Percentiles rank a stretch among this genome's conserved stretches.
Conservation (phyloP, 192 early-diverging fungal species). For the Mortierella antarctica region DNA sequence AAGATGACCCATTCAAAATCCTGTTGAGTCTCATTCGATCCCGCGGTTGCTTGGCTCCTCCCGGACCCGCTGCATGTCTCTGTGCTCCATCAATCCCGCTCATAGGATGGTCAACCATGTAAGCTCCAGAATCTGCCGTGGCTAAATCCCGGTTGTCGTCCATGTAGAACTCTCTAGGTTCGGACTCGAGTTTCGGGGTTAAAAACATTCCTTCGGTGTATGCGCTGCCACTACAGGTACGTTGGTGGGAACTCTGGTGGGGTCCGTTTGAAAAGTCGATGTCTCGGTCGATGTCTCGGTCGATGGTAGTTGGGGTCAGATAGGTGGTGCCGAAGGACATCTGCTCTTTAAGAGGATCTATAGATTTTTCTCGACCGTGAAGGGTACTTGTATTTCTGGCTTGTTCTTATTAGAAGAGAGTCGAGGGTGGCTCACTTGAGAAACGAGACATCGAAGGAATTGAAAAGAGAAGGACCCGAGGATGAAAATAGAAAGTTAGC, state of each 20-base stretch:
- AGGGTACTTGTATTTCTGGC: too few relatives aligned
- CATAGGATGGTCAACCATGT: slow-evolving; percentile 34
- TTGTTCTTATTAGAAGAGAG: too few relatives aligned
- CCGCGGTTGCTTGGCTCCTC: slow-evolving; percentile 32
- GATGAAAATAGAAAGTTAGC: too few relatives aligned
- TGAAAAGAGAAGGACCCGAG: too few relatives aligned
- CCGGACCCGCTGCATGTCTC: slow-evolving; percentile 6
- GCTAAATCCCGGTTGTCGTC: slow-evolving; percentile 31
- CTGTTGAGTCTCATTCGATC: slow-evolving; percentile 45
- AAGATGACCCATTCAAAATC: slow-evolving; percentile 28
- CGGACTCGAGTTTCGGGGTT: slow-evolving; percentile 37
- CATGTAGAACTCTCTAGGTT: slow-evolving; percentile 36
- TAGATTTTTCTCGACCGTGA: too few relatives aligned
- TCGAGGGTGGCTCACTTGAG: too few relatives aligned
- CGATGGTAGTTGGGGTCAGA: slow-evolving; percentile 35
- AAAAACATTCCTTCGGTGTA: slow-evolving; percentile 36
- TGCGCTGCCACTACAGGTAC: slow-evolving; percentile 25
- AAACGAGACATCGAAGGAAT: too few relatives aligned
- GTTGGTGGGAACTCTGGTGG: slow-evolving; percentile 21
- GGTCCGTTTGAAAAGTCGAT: slow-evolving; percentile 22
- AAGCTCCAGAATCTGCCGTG: slow-evolving; percentile 18
- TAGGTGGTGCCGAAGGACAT: slow-evolving; percentile 48
- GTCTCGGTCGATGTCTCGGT: slow-evolving; percentile 37
- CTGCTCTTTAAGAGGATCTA: not conserved
- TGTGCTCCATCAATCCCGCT: not conserved